Evolutionary conservation across 202 grass and related monocot genomes (phyloP).

Genomic region (Zizania palustris): DNA sequence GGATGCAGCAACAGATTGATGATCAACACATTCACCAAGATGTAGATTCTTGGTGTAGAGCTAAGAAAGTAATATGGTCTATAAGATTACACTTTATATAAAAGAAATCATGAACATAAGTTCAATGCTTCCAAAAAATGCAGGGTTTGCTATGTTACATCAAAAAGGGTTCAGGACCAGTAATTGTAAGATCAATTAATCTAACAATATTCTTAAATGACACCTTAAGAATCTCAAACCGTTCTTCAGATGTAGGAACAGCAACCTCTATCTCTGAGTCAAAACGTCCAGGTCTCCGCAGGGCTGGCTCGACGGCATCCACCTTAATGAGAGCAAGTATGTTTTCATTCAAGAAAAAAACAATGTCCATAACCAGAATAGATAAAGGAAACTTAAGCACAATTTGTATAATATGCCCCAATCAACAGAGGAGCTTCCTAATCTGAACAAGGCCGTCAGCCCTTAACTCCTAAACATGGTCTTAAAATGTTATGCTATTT

Average conservation of each 20-base stretch:
- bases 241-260: constrained; percentile 74
- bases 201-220: background rate
- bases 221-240: constrained; percentile 77
- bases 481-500: background rate
- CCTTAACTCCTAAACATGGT: background rate
- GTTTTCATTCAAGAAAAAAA: constrained; percentile 29
- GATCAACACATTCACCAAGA: constrained; percentile 74
- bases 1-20: constrained; percentile 66
- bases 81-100: constrained; percentile 20
- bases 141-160: background rate
- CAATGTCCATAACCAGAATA: constrained; percentile 26
- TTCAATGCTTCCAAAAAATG: constrained; percentile 11
- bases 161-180: background rate
- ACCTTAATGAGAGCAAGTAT: constrained; percentile 56
- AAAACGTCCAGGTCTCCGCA: constrained; percentile 85
- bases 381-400: background rate
- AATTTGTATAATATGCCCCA: background rate
- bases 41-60: constrained; percentile 67
- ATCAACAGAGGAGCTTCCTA: background rate
- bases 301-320: constrained; percentile 84
- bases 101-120: constrained; percentile 11
- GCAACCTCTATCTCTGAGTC: constrained; percentile 84
- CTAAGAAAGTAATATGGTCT: constrained; percentile 56
- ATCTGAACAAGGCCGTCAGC: too few relatives aligned
- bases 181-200: background rate